phyloP scores from a whole-genome alignment of 140 eudicot genomes.

The Cichorium intybus region DNA sequence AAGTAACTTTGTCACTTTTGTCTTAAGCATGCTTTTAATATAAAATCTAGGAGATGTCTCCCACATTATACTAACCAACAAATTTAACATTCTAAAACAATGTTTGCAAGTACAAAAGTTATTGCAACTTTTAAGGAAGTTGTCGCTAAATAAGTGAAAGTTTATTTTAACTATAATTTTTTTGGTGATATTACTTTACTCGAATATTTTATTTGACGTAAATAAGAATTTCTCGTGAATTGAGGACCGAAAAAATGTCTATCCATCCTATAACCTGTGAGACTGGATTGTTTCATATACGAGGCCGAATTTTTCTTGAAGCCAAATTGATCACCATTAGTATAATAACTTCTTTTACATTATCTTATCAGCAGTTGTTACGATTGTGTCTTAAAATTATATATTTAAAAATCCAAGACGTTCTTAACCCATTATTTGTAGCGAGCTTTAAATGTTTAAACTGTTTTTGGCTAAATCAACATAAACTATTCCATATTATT shows the following conservation, averaged over 20 bases:
- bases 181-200: neutral
- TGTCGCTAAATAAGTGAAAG: conserved; percentile 18
- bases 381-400: no score
- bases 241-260: neutral
- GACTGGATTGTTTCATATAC: neutral
- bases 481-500: no score
- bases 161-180: conserved; percentile 7
- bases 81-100: conserved; percentile 36
- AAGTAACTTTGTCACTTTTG: conserved; percentile 26
- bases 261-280: neutral
- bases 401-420: no score
- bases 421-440: no score
- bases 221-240: neutral
- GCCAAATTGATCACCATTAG: no score
- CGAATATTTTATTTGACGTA: neutral
- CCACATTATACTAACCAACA: conserved; percentile 41
- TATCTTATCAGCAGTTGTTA: no score
- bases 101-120: conserved; percentile 40
- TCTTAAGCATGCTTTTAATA: conserved; percentile 29
- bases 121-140: conserved; percentile 39
- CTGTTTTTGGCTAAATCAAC: no score
- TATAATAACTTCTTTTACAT: no score
- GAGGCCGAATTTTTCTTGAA: no score
- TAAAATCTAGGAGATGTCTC: conserved; percentile 37
- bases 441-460: no score